Evolutionary conservation across 78 protist species (phyloP).

Genomic region (Dictyostelium discoideum): DNA sequence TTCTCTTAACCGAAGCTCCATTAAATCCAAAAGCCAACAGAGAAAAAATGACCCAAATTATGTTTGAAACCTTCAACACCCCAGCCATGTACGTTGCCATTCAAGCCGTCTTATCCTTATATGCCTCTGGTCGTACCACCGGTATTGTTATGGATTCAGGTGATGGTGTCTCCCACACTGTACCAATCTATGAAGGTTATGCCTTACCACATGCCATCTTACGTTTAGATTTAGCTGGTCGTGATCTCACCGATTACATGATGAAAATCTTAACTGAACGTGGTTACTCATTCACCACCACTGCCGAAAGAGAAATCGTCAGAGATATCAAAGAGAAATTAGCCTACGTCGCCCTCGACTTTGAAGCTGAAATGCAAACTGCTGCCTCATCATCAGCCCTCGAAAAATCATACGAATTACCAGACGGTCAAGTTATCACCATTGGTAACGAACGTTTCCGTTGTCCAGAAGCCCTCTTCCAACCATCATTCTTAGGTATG

Average conservation of each 20-base stretch:
- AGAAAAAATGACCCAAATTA: slow-evolving; percentile 94
- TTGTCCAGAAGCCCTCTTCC: slow-evolving; percentile 93
- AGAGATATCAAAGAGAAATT: slow-evolving; percentile 51
- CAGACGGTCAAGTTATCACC: slow-evolving; percentile 93
- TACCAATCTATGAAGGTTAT: slow-evolving; percentile 92
- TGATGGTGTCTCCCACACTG: slow-evolving; percentile 90
- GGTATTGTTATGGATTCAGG: slow-evolving; percentile 92
- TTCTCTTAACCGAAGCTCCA: slow-evolving; percentile 95
- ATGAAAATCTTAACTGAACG: slow-evolving; percentile 91
- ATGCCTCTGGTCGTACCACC: slow-evolving; percentile 93
- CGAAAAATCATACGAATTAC: slow-evolving; percentile 92
- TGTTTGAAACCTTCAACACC: slow-evolving; percentile 82
- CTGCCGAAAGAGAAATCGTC: slow-evolving; percentile 83
- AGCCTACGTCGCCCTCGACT: slow-evolving; percentile 85
- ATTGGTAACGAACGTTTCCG: slow-evolving; percentile 92
- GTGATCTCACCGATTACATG: slow-evolving; percentile 93
- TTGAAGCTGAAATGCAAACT: slow-evolving; percentile 88
- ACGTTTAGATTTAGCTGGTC: slow-evolving; percentile 95
- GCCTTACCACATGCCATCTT: slow-evolving; percentile 82
- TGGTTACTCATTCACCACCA: slow-evolving; percentile 93
- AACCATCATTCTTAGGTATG: slow-evolving; percentile 91
- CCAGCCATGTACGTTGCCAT: slow-evolving; percentile 83
- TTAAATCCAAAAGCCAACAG: slow-evolving; percentile 78
- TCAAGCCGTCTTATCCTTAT: slow-evolving; percentile 85
- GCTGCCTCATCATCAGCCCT: slow-evolving; percentile 84